Conservation (phyloP, 352 stramenopile genomes). For the Globisporangium takayamanum region DNA sequence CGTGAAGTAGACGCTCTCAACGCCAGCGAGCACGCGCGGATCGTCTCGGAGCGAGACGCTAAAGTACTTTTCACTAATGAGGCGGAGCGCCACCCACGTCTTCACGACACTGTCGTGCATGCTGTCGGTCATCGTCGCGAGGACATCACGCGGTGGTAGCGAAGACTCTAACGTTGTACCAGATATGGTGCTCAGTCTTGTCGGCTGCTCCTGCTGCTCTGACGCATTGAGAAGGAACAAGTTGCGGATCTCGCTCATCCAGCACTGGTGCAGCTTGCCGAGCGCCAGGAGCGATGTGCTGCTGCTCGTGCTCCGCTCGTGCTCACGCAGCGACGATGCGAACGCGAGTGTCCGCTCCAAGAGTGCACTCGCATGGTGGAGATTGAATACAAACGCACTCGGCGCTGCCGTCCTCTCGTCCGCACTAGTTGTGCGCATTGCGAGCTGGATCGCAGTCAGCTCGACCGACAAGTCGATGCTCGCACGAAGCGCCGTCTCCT, state of each 20-base stretch:
- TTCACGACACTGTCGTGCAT: slow-evolving; percentile 15
- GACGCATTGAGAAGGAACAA: slow-evolving; percentile 34
- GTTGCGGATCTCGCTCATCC: slow-evolving; percentile 43
- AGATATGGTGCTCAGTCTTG: neutral
- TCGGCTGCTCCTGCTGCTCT: neutral
- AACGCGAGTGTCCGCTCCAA: slow-evolving; percentile 37
- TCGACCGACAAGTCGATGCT: slow-evolving; percentile 45
- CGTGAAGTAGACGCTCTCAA: slow-evolving; percentile 39
- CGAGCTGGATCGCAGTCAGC: slow-evolving; percentile 29
- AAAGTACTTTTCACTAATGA: slow-evolving; percentile 63
- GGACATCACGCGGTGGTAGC: no score
- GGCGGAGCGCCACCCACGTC: slow-evolving; percentile 21
- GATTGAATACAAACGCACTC: slow-evolving; percentile 33
- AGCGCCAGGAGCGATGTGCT: slow-evolving; percentile 34
- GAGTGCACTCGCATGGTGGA: slow-evolving; percentile 38
- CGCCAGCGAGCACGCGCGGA: slow-evolving; percentile 11
- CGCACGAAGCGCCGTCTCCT: slow-evolving; percentile 45
- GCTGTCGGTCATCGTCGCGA: no score
- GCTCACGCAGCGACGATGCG: slow-evolving; percentile 4
- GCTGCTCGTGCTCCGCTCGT: neutral
- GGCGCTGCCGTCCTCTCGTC: slow-evolving; percentile 2
- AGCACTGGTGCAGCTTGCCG: slow-evolving; percentile 55
- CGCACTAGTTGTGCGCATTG: neutral
- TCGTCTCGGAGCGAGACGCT: slow-evolving; percentile 42
- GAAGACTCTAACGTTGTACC: neutral